Conservation (phyloP, 2,329 filamentous ascomycete genomes). For the Macrophomina tecta region DNA sequence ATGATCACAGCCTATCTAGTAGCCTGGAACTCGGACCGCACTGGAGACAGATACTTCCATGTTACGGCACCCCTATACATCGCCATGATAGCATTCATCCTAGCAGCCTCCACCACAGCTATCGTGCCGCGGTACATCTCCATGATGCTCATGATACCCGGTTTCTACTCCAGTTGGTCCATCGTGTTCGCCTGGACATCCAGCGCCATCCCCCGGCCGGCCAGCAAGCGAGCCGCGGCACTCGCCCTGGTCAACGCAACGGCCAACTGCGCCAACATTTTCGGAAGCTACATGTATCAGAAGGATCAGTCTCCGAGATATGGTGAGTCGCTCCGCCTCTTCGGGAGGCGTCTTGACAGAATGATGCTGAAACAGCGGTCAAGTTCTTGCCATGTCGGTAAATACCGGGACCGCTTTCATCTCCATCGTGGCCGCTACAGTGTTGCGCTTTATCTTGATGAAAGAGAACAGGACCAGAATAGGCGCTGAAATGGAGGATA, state of each 20-base stretch:
- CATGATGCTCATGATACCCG: conserved; percentile 38
- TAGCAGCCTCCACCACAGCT: conserved; percentile 19
- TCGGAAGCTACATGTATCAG: conserved; percentile 15
- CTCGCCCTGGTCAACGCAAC: conserved; percentile 29
- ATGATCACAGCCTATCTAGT: conserved; percentile 15
- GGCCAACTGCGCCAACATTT: conserved; percentile 13
- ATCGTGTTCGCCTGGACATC: conserved; percentile 16
- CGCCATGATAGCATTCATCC: conserved; percentile 27
- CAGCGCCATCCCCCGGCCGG: conserved; percentile 16
- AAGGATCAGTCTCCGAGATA: conserved; percentile 5
- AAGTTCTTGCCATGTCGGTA: conserved; percentile 6
- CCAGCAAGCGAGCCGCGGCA: conserved; percentile 27
- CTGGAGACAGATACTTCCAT: conserved; percentile 10
- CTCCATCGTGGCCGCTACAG: conserved; percentile 1
- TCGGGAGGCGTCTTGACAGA: neutral
- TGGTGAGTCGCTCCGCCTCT: neutral
- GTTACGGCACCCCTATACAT: conserved; percentile 18
- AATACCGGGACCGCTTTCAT: conserved; percentile 4
- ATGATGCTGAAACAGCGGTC: neutral
- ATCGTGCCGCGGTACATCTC: conserved; percentile 39
- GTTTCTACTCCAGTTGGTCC: conserved; percentile 14
- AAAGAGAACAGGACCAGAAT: neutral
- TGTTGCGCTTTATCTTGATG: neutral
- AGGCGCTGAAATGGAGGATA: too few relatives aligned
- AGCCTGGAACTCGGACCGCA: conserved; percentile 27